These are phyloP conservation scores for Triticum urartu DNA, from an alignment of 176 grass and related monocot genomes.

Conservation along the genomic window DNA sequence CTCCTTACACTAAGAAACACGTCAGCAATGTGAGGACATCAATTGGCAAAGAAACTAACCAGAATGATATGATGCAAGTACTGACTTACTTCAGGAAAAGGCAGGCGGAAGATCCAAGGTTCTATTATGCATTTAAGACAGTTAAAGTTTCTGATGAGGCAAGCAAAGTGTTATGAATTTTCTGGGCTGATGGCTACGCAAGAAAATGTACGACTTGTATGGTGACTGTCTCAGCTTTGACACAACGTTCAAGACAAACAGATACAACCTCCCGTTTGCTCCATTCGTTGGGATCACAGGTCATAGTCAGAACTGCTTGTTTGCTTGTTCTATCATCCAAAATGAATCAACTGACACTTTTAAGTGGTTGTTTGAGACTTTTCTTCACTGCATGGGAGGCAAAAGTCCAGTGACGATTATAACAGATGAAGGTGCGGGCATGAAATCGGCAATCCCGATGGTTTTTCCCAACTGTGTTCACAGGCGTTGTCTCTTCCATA, in stretches of 20 bases:
- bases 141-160: no score
- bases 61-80: background rate
- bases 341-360: background rate
- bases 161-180: background rate
- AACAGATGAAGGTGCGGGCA: background rate
- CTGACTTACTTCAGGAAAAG: background rate
- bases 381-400: background rate
- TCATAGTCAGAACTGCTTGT: background rate
- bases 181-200: background rate
- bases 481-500: no score
- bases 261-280: background rate
- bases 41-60: background rate
- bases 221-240: background rate
- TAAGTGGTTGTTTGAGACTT: background rate
- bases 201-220: background rate
- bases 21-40: background rate
- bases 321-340: background rate
- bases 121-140: background rate
- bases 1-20: background rate
- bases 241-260: background rate
- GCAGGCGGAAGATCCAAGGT: background rate
- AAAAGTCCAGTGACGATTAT: background rate
- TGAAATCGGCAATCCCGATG: background rate
- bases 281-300: background rate
- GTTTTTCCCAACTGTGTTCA: background rate